Evolutionary conservation across 2,329 filamentous ascomycete genomes (phyloP).

Genomic region (Colletotrichum gigasporum): DNA sequence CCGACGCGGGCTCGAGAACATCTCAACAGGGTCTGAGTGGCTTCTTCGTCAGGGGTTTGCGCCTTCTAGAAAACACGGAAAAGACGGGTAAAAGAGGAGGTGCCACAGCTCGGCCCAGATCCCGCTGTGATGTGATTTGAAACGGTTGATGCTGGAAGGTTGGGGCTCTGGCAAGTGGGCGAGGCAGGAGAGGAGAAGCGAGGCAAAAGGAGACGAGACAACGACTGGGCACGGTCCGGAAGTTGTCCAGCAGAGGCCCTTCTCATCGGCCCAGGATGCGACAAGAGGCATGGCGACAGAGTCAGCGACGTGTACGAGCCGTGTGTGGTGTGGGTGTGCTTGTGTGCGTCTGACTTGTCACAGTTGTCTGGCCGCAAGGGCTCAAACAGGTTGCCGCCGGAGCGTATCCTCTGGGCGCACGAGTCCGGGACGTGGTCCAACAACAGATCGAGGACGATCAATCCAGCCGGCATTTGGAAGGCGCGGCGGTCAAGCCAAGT

Average conservation of each 20-base stretch:
- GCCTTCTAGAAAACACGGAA: slow-evolving; percentile 31
- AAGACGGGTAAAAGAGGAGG: slow-evolving; percentile 30
- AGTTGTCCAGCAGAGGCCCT: slow-evolving; percentile 19
- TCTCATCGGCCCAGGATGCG: slow-evolving; percentile 23
- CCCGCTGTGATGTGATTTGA: slow-evolving; percentile 31
- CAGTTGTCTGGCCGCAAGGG: slow-evolving; percentile 15
- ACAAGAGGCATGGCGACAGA: slow-evolving; percentile 23
- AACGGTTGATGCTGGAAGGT: slow-evolving; percentile 31
- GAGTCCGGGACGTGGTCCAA: slow-evolving; percentile 24
- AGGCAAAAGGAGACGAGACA: slow-evolving; percentile 24
- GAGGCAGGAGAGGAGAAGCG: slow-evolving; percentile 9
- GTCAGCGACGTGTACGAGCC: slow-evolving; percentile 28
- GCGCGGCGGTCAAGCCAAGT: background rate
- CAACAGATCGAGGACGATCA: slow-evolving; percentile 20
- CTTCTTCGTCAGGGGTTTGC: slow-evolving; percentile 16
- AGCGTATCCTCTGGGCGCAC: slow-evolving; percentile 7
- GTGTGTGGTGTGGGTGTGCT: slow-evolving; percentile 28
- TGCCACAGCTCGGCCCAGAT: slow-evolving; percentile 28
- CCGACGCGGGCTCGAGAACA: slow-evolving; percentile 23
- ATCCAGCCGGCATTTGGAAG: background rate
- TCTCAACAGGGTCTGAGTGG: background rate
- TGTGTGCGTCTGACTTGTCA: slow-evolving; percentile 31
- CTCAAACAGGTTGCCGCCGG: slow-evolving; percentile 23
- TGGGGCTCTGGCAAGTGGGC: slow-evolving; percentile 16
- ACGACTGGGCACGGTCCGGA: slow-evolving; percentile 26